Conservation (phyloP, 2,329 filamentous ascomycete species). For the Trichoderma simmonsii region DNA sequence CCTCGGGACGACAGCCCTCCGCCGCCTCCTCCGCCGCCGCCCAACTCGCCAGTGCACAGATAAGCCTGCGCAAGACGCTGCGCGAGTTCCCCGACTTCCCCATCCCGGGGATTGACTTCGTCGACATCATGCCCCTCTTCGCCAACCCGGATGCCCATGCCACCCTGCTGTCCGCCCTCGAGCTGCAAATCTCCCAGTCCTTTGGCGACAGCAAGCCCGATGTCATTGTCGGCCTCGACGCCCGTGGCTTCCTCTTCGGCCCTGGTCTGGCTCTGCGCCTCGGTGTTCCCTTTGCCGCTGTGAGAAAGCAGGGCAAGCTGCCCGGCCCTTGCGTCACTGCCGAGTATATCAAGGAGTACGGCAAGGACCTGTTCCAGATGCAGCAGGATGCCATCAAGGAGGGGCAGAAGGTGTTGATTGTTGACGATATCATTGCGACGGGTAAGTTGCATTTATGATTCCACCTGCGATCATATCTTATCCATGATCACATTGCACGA, state of each 20-base stretch:
- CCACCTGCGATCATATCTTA: background rate
- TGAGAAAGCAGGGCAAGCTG: conserved; percentile 93
- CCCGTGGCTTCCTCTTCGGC: conserved; percentile 92
- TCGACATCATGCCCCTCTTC: conserved; percentile 97
- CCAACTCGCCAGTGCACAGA: conserved; percentile 66
- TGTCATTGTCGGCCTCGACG: conserved; percentile 89
- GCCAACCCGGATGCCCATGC: conserved; percentile 70
- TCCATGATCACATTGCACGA: background rate
- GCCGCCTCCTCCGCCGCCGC: conserved; percentile 58
- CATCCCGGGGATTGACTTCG: conserved; percentile 86
- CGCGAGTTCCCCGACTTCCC: conserved; percentile 92
- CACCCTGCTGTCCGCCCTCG: conserved; percentile 76
- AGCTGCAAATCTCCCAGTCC: conserved; percentile 70
- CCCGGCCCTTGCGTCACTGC: conserved; percentile 85
- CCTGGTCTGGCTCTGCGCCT: conserved; percentile 81
- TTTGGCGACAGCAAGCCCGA: conserved; percentile 68
- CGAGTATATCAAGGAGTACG: conserved; percentile 92
- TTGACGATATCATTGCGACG: conserved; percentile 98
- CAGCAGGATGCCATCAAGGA: conserved; percentile 79
- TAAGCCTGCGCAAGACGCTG: conserved; percentile 69
- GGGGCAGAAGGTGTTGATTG: conserved; percentile 86
- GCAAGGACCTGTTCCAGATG: conserved; percentile 93
- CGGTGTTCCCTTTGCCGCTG: conserved; percentile 83
- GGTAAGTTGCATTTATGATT: conserved; percentile 55
- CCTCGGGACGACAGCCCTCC: conserved; percentile 62